Evolutionary conservation across 768 basidiomycete species (phyloP).

Genomic region (Serendipita sp.): DNA sequence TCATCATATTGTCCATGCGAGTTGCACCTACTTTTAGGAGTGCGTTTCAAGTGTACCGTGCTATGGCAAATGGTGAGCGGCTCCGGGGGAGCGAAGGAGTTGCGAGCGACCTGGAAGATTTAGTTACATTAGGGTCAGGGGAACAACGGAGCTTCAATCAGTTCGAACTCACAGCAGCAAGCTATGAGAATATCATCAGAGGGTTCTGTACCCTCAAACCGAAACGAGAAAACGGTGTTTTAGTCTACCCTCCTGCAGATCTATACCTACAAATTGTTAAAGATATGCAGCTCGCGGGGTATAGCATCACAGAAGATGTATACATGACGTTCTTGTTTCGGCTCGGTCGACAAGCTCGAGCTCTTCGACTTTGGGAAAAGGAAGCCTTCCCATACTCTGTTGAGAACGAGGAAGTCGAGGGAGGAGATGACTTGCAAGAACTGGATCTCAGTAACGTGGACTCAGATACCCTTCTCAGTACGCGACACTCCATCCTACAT

Average conservation of each 20-base stretch:
- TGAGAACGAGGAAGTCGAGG: not conserved
- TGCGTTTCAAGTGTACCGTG: constrained; percentile 47
- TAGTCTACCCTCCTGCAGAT: constrained; percentile 23
- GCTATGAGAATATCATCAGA: constrained; percentile 47
- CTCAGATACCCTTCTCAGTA: not conserved
- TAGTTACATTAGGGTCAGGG: not conserved
- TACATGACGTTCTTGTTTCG: constrained; percentile 49
- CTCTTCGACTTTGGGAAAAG: constrained; percentile 2
- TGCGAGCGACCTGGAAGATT: not conserved
- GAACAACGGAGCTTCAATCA: constrained; percentile 18
- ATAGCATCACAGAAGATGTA: constrained; percentile 37
- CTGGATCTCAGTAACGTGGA: not conserved
- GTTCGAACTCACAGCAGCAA: constrained; percentile 33
- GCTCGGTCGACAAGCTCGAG: constrained; percentile 10
- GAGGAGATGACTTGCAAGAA: not conserved
- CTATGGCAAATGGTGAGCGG: constrained; percentile 18
- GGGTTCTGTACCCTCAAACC: constrained; percentile 39
- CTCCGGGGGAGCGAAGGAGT: constrained; percentile 14
- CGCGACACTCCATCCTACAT: constrained; percentile 1
- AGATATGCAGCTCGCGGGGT: constrained; percentile 60
- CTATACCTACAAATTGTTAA: constrained; percentile 61
- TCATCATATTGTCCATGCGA: constrained; percentile 54
- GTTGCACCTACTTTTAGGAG: constrained; percentile 35
- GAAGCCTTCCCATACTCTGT: not conserved
- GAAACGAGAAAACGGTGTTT: constrained; percentile 10